Evolutionary conservation across 2,329 filamentous ascomycete genomes (phyloP), one percentile per base, ranked within the genome.

Genomic region (Arthroderma uncinatum): DNA sequence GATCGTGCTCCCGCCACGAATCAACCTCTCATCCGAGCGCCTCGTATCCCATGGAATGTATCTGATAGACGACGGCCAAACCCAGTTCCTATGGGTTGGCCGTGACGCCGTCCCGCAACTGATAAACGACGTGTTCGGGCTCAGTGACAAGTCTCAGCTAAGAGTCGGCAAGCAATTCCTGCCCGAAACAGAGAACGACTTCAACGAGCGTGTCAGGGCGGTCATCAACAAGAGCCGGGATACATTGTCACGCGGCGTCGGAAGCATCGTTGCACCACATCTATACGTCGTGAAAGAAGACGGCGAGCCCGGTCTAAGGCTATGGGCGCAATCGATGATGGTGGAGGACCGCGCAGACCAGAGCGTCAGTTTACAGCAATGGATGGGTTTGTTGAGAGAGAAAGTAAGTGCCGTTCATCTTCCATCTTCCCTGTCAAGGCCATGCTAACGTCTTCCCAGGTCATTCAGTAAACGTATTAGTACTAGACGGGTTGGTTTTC

Each of bases 21-120:
- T 89, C 66, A 96, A 96, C 71, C 79, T 97, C 58, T 90, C 89
- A 2, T 95, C 91, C 1, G 89, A 92, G 71, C 83, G 87, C 50
- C 81, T 98, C 53, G 88, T 89, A 2, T 82, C 90, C 0, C 95
- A 94, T 68, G 93, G 93, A 28, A 77, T 98, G 16, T 98, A 98
- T 72, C 81, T 98, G 58, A 93, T 98, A 65, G 93, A 98, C 66
- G 93, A 98, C 67, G 91, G 91, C 2, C 92, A 96, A 73, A 96
- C 89, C 4, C 93, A 98, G 70, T 98, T 98, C 79, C 75, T 98
- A 52, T 98, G 93, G 93, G 81, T 97, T 19, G 93, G 93, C 12
- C 84, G 91, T 36, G 92, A 98, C 64, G 86, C 92, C 1, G 89
- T 98, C 28, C 89, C 90, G 1, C 89, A 95, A 68, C 80, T 98